These are phyloP conservation scores for Colletotrichum horii DNA, from an alignment of 2,329 filamentous ascomycete genomes.

Conservation along the genomic window DNA sequence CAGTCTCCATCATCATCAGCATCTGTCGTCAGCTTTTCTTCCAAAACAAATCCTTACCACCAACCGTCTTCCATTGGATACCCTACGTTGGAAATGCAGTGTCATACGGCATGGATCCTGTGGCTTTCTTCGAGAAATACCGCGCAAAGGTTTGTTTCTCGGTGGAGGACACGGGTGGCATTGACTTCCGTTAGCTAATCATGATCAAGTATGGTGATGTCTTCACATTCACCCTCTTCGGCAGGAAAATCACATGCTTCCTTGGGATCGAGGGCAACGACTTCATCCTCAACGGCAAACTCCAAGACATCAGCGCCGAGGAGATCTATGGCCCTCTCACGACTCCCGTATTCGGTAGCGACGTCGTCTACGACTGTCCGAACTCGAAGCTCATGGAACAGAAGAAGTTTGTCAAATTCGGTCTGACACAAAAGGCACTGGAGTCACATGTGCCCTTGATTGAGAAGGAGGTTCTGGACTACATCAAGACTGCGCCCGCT, in stretches of 20 bases:
- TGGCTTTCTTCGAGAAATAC: constrained; percentile 80
- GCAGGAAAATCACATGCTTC: constrained; percentile 88
- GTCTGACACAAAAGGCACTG: constrained; percentile 77
- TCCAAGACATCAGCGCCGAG: constrained; percentile 88
- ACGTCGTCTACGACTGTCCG: constrained; percentile 90
- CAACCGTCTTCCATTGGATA: constrained; percentile 81
- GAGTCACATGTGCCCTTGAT: constrained; percentile 80
- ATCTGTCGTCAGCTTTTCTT: constrained; percentile 80
- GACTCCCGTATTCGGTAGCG: constrained; percentile 76
- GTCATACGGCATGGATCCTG: constrained; percentile 93
- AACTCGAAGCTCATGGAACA: constrained; percentile 95
- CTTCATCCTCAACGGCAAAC: constrained; percentile 89
- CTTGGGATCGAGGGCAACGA: constrained; percentile 85
- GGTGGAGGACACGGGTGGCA: background rate
- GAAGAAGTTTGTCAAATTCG: constrained; percentile 92
- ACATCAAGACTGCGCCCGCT: constrained; percentile 63
- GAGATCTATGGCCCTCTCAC: constrained; percentile 85
- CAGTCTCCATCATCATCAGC: constrained; percentile 71
- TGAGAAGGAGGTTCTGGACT: constrained; percentile 73
- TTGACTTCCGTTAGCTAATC: background rate
- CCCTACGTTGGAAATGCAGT: constrained; percentile 89
- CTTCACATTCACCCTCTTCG: constrained; percentile 87
- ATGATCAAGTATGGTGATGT: constrained; percentile 78
- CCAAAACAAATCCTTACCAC: constrained; percentile 76
- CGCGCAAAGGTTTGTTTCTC: constrained; percentile 54